Conservation (phyloP, 2,329 filamentous ascomycete species). For the Colletotrichum spaethianum region DNA sequence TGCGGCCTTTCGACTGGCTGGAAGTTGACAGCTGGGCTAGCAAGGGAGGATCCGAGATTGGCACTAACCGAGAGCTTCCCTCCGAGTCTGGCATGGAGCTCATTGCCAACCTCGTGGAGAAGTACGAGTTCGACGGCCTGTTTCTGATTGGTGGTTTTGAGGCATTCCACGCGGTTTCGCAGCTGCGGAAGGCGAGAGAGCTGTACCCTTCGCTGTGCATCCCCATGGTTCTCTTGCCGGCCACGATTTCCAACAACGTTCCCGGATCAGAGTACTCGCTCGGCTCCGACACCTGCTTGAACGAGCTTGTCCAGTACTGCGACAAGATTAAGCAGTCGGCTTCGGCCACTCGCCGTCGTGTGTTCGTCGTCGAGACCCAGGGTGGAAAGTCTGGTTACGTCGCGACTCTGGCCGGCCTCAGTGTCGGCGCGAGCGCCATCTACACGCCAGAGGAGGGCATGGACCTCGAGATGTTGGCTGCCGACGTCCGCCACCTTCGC, state of each 20-base stretch:
- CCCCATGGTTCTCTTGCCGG: slow-evolving; percentile 90
- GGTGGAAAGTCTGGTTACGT: slow-evolving; percentile 95
- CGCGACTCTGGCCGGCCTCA: slow-evolving; percentile 89
- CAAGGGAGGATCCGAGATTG: slow-evolving; percentile 97
- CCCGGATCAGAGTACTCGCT: slow-evolving; percentile 97
- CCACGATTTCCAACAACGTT: slow-evolving; percentile 99
- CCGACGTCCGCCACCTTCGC: slow-evolving; percentile 91
- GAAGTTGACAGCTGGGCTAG: slow-evolving; percentile 97
- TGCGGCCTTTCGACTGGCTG: slow-evolving; percentile 90
- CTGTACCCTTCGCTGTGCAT: slow-evolving; percentile 91
- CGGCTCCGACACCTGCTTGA: slow-evolving; percentile 95
- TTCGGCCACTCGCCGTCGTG: slow-evolving; percentile 90
- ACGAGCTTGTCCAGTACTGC: slow-evolving; percentile 94
- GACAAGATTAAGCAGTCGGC: slow-evolving; percentile 98
- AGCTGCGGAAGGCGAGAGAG: slow-evolving; percentile 85
- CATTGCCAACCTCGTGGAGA: slow-evolving; percentile 85
- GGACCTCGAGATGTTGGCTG: slow-evolving; percentile 90
- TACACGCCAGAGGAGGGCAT: slow-evolving; percentile 99
- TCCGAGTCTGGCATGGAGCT: slow-evolving; percentile 86
- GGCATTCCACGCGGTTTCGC: slow-evolving; percentile 91
- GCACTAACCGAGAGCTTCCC: slow-evolving; percentile 94
- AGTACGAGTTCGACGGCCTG: slow-evolving; percentile 90
- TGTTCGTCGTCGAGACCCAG: slow-evolving; percentile 98
- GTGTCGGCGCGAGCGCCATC: slow-evolving; percentile 92
- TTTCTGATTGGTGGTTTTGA: slow-evolving; percentile 97